Evolutionary conservation across 2,329 filamentous ascomycete species (phyloP).

Genomic region (Aspergillus sp.): DNA sequence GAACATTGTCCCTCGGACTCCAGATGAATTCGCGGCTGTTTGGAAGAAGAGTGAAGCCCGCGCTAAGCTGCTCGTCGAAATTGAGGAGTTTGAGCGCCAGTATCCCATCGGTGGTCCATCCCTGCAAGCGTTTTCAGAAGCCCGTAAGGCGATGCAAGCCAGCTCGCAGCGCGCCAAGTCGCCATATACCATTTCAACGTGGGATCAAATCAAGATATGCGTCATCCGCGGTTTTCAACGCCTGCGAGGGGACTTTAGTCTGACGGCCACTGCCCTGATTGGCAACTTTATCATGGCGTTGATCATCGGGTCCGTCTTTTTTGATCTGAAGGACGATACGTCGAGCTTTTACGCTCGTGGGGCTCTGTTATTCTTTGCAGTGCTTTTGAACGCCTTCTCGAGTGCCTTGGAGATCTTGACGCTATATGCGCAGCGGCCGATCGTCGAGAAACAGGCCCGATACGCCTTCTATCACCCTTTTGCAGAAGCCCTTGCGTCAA

Average conservation of each 20-base stretch:
- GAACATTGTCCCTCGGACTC: constrained; percentile 59
- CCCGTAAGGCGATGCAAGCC: constrained; percentile 29
- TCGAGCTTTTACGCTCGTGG: constrained; percentile 65
- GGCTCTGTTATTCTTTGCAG: constrained; percentile 79
- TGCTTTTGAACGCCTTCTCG: constrained; percentile 78
- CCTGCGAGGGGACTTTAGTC: constrained; percentile 67
- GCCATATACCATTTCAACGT: constrained; percentile 72
- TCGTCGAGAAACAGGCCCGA: constrained; percentile 16
- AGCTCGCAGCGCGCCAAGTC: constrained; percentile 61
- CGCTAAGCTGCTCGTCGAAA: constrained; percentile 34
- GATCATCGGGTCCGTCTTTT: constrained; percentile 76
- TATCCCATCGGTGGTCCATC: not conserved
- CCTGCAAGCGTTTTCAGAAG: not conserved
- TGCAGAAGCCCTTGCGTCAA: constrained; percentile 1
- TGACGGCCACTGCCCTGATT: constrained; percentile 61
- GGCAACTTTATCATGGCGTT: constrained; percentile 71
- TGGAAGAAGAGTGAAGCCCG: constrained; percentile 55
- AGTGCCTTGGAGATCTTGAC: constrained; percentile 61
- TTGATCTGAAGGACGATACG: constrained; percentile 59
- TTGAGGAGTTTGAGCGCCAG: not conserved
- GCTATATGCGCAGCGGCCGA: constrained; percentile 12
- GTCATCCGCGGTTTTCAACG: constrained; percentile 74
- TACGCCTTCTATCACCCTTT: constrained; percentile 18
- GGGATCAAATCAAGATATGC: constrained; percentile 72
- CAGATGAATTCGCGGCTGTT: constrained; percentile 62